Evolutionary conservation across 2,329 filamentous ascomycete species (phyloP).

Genomic region (Calonectria leucothoes): DNA sequence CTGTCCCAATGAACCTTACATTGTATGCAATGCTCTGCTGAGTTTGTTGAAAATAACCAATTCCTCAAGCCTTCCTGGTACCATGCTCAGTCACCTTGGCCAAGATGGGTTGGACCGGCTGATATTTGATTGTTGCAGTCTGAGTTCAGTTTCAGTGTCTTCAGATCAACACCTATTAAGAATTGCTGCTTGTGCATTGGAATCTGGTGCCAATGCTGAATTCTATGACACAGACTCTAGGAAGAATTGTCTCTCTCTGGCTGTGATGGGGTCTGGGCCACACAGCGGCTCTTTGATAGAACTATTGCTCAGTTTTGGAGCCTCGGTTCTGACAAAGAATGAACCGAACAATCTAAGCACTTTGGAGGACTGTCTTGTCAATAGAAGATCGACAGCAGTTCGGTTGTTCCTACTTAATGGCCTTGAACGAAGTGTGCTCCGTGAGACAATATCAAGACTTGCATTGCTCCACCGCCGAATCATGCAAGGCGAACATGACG

Average conservation of each 20-base stretch:
- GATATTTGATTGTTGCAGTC: neutral
- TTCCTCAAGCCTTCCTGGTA: neutral
- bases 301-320: neutral
- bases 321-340: neutral
- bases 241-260: neutral
- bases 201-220: neutral
- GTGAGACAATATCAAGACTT: neutral
- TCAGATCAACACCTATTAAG: too few species aligned
- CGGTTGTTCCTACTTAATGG: neutral
- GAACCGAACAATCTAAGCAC: too few species aligned
- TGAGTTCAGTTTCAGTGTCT: too few species aligned
- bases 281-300: neutral
- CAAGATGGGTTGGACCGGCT: neutral
- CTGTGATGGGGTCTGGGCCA: too few species aligned
- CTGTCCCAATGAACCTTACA: neutral
- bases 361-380: neutral
- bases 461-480: neutral
- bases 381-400: neutral
- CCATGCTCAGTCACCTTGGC: neutral
- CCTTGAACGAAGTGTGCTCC: neutral
- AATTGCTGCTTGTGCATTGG: neutral
- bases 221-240: neutral
- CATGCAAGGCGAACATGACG: neutral
- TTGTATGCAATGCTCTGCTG: neutral
- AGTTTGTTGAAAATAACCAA: neutral